Percentiles rank a stretch among this genome's conserved stretches.
phyloP scores from a whole-genome alignment of 352 stramenopile species.

The Phytophthora foliorum region DNA sequence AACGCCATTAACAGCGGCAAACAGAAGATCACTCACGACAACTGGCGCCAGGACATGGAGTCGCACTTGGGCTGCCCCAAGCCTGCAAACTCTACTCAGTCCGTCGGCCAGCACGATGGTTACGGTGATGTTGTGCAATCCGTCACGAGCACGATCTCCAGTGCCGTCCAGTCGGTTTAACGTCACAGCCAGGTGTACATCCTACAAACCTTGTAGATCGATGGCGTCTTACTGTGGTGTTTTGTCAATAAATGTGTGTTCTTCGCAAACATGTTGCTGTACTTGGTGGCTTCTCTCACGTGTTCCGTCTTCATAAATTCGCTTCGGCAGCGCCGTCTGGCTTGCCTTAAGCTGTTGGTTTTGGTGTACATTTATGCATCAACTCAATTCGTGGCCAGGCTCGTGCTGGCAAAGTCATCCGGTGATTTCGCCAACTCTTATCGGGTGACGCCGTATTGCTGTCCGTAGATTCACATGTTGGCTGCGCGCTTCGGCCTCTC shows the following conservation, averaged over 20 bases:
- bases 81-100: constrained; percentile 31
- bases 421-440: constrained; percentile 23
- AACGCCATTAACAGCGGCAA: constrained; percentile 52
- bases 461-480: constrained; percentile 7
- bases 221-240: neutral
- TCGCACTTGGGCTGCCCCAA: constrained; percentile 54
- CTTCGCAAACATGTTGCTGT: neutral
- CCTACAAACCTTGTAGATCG: constrained; percentile 11
- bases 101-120: constrained; percentile 8
- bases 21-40: constrained; percentile 33
- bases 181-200: neutral
- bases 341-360: neutral
- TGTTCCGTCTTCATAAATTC: neutral
- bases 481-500: neutral
- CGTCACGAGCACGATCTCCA: constrained; percentile 15
- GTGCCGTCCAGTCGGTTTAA: constrained; percentile 37
- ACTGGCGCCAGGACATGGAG: constrained; percentile 54
- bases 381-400: neutral
- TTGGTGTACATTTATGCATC: too few species aligned
- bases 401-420: constrained; percentile 1
- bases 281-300: neutral
- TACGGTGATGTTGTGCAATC: constrained; percentile 21
- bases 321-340: neutral
- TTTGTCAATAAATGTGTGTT: constrained; percentile 12
- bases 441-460: constrained; percentile 8